Percentiles rank a stretch among this genome's conserved stretches.
Evolutionary conservation across 1,284 basidiomycete species (phyloP).

Genomic region (Peniophora sp.): DNA sequence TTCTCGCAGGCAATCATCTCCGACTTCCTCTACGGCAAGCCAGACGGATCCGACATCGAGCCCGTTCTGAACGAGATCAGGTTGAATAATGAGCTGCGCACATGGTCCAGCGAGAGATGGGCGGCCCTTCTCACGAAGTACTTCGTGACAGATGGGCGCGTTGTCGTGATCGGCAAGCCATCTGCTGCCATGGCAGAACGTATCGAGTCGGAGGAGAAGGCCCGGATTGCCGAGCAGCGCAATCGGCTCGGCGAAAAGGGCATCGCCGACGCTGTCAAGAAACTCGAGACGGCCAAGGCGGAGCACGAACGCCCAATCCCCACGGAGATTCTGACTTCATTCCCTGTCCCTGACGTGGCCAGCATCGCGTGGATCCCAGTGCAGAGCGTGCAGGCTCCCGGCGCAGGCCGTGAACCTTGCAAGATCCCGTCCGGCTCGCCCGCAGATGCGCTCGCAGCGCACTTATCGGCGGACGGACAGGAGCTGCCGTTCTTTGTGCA

Average conservation of each 20-base stretch:
- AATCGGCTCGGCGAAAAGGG: conserved; percentile 74
- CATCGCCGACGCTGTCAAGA: conserved; percentile 61
- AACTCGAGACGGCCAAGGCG: conserved; percentile 77
- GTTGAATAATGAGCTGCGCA: conserved; percentile 58
- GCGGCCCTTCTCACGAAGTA: conserved; percentile 72
- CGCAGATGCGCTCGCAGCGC: conserved; percentile 31
- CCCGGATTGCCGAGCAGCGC: conserved; percentile 66
- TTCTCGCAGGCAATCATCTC: conserved; percentile 69
- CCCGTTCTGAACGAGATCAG: conserved; percentile 75
- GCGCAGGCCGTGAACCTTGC: conserved; percentile 32
- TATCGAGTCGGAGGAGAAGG: conserved; percentile 79
- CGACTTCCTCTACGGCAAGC: conserved; percentile 86
- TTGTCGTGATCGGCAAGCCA: conserved; percentile 81
- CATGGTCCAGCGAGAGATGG: conserved; percentile 81
- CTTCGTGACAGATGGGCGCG: conserved; percentile 62
- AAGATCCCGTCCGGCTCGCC: conserved; percentile 14
- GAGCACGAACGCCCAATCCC: conserved; percentile 87
- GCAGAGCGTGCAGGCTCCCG: conserved; percentile 66
- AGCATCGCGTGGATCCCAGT: conserved; percentile 95
- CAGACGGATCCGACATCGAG: conserved; percentile 77
- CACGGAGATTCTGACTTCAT: conserved; percentile 68
- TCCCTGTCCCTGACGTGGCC: conserved; percentile 83
- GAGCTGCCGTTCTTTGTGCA: conserved; percentile 85
- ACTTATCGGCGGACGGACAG: conserved; percentile 66
- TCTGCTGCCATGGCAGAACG: conserved; percentile 80